Conservation (phyloP, 164 flowering plant genomes). For the Macadamia integrifolia region DNA sequence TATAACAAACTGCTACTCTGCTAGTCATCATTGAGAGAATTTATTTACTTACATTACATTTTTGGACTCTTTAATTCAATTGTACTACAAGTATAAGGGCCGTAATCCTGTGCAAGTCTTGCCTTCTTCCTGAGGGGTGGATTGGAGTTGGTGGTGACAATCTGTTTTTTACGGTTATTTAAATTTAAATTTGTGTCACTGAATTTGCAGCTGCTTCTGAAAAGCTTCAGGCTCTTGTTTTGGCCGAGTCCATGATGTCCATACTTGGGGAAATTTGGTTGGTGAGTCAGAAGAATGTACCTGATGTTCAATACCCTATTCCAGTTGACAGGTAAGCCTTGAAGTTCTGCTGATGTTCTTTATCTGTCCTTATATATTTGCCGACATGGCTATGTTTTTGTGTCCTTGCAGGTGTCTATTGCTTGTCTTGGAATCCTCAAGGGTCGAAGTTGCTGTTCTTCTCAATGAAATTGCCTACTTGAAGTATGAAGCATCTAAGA, state of each 20-base stretch:
- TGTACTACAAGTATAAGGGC: too few species aligned
- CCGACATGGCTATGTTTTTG: neutral
- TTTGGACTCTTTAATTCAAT: too few species aligned
- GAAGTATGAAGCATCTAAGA: constrained; percentile 67
- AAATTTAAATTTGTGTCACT: constrained; percentile 4
- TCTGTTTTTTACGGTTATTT: neutral
- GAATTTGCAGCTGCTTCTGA: constrained; percentile 56
- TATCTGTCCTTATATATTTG: neutral
- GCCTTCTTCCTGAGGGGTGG: too few species aligned
- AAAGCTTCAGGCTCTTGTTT: constrained; percentile 70
- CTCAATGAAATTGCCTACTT: constrained; percentile 81
- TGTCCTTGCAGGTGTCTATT: constrained; percentile 59
- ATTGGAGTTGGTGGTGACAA: too few species aligned
- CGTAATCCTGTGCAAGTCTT: too few species aligned
- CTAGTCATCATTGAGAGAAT: neutral
- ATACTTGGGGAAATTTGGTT: constrained; percentile 76
- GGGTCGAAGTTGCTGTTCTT: constrained; percentile 86
- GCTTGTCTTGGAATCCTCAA: constrained; percentile 82
- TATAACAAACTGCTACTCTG: too few species aligned
- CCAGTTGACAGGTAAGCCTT: constrained; percentile 64
- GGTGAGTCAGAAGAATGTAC: constrained; percentile 40
- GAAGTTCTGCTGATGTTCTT: neutral
- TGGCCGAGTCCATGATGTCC: constrained; percentile 68
- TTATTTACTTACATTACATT: neutral
- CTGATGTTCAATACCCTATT: constrained; percentile 33